phyloP scores from a whole-genome alignment of 2,329 filamentous ascomycete genomes.

The Huntiella bhutanensis region DNA sequence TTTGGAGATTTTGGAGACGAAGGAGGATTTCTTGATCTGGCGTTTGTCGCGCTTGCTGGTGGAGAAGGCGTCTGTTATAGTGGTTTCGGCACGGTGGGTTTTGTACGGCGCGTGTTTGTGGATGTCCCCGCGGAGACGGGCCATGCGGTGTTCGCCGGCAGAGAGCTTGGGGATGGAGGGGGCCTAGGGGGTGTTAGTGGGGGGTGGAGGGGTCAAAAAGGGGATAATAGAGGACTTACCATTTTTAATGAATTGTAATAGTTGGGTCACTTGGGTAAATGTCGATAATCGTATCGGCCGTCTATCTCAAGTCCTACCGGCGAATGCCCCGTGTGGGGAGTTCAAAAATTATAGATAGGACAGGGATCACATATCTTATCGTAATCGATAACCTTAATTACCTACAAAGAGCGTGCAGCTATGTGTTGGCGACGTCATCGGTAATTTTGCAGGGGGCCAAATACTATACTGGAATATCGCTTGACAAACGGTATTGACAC shows the following conservation, averaged over 20 bases:
- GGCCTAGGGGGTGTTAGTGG: constrained; percentile 10
- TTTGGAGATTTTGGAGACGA: constrained; percentile 60
- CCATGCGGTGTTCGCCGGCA: constrained; percentile 35
- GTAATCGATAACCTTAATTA: background rate
- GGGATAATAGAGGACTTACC: background rate
- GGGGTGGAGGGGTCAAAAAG: too few relatives aligned
- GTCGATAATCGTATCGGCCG: too few relatives aligned
- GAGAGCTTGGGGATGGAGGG: constrained; percentile 31
- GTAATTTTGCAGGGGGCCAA: too few relatives aligned
- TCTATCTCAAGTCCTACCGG: background rate
- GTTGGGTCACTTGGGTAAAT: too few relatives aligned
- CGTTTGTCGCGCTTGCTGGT: constrained; percentile 70
- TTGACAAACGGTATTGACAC: background rate
- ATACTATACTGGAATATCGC: too few relatives aligned
- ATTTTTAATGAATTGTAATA: background rate
- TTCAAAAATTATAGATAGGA: background rate
- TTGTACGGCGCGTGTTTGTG: constrained; percentile 33
- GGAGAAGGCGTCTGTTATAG: constrained; percentile 39
- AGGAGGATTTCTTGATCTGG: constrained; percentile 58
- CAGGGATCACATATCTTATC: constrained; percentile 9
- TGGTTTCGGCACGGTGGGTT: constrained; percentile 31
- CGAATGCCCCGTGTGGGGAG: background rate
- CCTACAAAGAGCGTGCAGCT: constrained; percentile 6
- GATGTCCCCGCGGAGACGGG: constrained; percentile 28
- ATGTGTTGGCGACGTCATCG: constrained; percentile 4